phyloP scores from a whole-genome alignment of 139 green algal genomes.

The Chlamydomonas incerta region DNA sequence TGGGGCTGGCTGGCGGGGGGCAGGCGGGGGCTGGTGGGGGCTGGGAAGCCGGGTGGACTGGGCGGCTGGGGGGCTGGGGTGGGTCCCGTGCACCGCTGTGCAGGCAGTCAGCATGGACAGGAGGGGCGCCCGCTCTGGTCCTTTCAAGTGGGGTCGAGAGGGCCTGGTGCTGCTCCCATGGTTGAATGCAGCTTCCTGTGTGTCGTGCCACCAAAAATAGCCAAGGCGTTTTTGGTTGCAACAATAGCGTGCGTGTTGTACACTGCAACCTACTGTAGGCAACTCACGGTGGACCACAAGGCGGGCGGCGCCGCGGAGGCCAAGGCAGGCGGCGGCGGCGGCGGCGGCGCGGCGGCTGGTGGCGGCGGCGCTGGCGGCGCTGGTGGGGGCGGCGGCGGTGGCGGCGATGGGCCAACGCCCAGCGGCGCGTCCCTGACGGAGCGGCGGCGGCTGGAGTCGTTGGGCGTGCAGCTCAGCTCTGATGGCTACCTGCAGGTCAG shows the following conservation, averaged over 20 bases:
- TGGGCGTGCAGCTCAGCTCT: conserved; percentile 26
- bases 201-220: too few species aligned
- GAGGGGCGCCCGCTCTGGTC: too few species aligned
- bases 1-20: background rate
- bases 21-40: background rate
- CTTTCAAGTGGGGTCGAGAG: too few species aligned
- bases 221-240: too few species aligned
- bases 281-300: conserved; percentile 36
- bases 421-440: conserved; percentile 7
- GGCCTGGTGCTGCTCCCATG: too few species aligned
- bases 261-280: too few species aligned
- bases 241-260: too few species aligned
- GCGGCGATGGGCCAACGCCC: too few species aligned
- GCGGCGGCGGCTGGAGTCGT: conserved; percentile 30
- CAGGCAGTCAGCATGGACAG: too few species aligned
- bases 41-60: background rate
- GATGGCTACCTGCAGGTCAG: conserved; percentile 39
- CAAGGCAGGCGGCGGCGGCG: background rate
- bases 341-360: background rate
- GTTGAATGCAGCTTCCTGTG: too few species aligned
- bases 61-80: too few species aligned
- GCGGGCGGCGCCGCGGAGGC: background rate
- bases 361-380: background rate
- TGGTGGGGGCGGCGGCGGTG: background rate
- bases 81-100: too few species aligned